A percentile compares a stretch with the other conserved stretches of the same genome.
Conservation (phyloP, 805 yeast species). For the Candida krabiensis region DNA sequence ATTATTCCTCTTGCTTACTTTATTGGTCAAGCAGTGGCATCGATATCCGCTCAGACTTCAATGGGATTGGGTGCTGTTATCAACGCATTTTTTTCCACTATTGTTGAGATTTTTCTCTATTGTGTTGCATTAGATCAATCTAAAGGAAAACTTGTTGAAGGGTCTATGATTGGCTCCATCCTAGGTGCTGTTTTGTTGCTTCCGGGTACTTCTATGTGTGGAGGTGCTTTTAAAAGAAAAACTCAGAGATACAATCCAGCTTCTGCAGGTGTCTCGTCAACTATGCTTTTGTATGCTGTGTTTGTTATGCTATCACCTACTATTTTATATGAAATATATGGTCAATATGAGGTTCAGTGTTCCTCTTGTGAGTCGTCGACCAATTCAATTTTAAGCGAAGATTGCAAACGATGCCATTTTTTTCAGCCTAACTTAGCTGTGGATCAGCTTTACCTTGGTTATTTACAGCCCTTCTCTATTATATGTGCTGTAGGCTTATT, state of each 20-base stretch:
- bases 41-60: constrained; percentile 96
- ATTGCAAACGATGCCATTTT: constrained; percentile 73
- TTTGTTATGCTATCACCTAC: constrained; percentile 93
- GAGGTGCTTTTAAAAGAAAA: constrained; percentile 89
- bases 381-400: constrained; percentile 25
- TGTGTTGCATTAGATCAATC: constrained; percentile 86
- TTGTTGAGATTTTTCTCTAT: constrained; percentile 89
- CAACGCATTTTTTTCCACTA: constrained; percentile 94
- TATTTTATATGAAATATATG: constrained; percentile 83
- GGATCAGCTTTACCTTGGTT: constrained; percentile 61
- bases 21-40: constrained; percentile 99
- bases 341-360: constrained; percentile 79
- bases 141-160: constrained; percentile 90
- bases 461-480: constrained; percentile 80
- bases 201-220: constrained; percentile 97
- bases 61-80: constrained; percentile 99
- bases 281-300: constrained; percentile 89
- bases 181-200: constrained; percentile 86
- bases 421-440: constrained; percentile 72
- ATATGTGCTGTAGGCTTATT: constrained; percentile 80
- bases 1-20: constrained; percentile 94
- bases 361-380: constrained; percentile 42
- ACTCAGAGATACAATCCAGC: constrained; percentile 95
- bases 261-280: constrained; percentile 95
- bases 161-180: constrained; percentile 91